These are phyloP conservation scores for Aleurites moluccanus DNA, from an alignment of 441 rosid genomes.

Conservation along the genomic window DNA sequence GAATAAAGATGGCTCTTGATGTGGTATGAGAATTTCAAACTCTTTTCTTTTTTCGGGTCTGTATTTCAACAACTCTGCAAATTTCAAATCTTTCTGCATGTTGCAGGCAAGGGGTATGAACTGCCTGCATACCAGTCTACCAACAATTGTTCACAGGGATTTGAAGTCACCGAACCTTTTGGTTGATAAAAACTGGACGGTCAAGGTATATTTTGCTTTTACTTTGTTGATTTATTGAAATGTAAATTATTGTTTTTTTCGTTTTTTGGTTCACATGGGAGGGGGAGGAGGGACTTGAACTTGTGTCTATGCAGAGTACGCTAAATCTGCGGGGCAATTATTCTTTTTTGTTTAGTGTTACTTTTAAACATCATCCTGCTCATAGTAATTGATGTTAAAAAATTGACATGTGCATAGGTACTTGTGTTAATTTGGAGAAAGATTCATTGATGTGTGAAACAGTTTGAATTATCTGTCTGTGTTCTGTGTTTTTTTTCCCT, in stretches of 20 bases:
- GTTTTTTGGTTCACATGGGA: too few species aligned
- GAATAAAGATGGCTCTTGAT: constrained; percentile 97
- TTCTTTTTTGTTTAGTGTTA: background rate
- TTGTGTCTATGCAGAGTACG: too few species aligned
- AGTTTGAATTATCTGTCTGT: background rate
- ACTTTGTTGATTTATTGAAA: background rate
- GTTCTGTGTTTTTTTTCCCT: too few species aligned
- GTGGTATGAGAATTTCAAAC: constrained; percentile 56
- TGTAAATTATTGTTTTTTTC: background rate
- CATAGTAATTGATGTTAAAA: background rate
- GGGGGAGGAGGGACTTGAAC: too few species aligned
- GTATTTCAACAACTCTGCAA: constrained; percentile 6
- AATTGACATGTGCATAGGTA: background rate
- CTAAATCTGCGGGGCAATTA: too few species aligned
- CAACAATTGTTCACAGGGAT: constrained; percentile 98
- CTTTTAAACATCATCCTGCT: background rate
- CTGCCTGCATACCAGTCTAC: constrained; percentile 86
- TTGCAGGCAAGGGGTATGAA: constrained; percentile 97
- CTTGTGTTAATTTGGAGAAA: background rate
- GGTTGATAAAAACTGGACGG: constrained; percentile 98
- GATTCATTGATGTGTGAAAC: too few species aligned
- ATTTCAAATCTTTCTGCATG: constrained; percentile 17
- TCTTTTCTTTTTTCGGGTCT: constrained; percentile 14
- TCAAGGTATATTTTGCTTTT: constrained; percentile 53
- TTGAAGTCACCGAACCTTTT: constrained; percentile 96